These are phyloP conservation scores for Incumbomyces delicatus DNA, from an alignment of 2,329 filamentous ascomycete genomes.

Conservation along the genomic window DNA sequence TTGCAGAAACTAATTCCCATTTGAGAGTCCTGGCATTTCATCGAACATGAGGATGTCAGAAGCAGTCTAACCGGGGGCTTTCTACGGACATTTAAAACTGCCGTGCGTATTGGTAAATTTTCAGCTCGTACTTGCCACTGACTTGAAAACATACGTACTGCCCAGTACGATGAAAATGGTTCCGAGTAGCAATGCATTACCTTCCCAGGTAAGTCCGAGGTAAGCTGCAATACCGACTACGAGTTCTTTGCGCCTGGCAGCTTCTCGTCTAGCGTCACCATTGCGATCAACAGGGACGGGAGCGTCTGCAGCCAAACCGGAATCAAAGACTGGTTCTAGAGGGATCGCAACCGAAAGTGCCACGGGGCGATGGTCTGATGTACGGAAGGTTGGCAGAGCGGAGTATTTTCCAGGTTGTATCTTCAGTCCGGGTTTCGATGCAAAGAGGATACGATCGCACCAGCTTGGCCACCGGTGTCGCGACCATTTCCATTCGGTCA, in stretches of 20 bases:
- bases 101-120: background rate
- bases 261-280: constrained; percentile 45
- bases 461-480: constrained; percentile 76
- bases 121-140: background rate
- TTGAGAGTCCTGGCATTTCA: no score
- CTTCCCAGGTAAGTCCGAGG: constrained; percentile 40
- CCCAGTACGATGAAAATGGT: constrained; percentile 27
- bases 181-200: constrained; percentile 33
- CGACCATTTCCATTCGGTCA: constrained; percentile 1
- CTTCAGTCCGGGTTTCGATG: constrained; percentile 46
- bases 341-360: constrained; percentile 61
- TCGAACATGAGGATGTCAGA: no score
- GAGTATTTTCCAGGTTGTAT: constrained; percentile 57
- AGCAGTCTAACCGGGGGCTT: no score
- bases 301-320: constrained; percentile 30
- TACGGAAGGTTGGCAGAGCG: constrained; percentile 66
- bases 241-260: constrained; percentile 50
- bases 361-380: constrained; percentile 81
- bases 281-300: constrained; percentile 49
- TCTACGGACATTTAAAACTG: no score
- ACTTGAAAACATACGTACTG: constrained; percentile 9
- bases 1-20: no score
- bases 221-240: constrained; percentile 50
- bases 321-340: constrained; percentile 33
- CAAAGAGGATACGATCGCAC: constrained; percentile 82